A percentile compares a stretch with the other conserved stretches of the same genome.
Evolutionary conservation across 1,284 basidiomycete genomes (phyloP).

Genomic region (Termitomyces sp.): DNA sequence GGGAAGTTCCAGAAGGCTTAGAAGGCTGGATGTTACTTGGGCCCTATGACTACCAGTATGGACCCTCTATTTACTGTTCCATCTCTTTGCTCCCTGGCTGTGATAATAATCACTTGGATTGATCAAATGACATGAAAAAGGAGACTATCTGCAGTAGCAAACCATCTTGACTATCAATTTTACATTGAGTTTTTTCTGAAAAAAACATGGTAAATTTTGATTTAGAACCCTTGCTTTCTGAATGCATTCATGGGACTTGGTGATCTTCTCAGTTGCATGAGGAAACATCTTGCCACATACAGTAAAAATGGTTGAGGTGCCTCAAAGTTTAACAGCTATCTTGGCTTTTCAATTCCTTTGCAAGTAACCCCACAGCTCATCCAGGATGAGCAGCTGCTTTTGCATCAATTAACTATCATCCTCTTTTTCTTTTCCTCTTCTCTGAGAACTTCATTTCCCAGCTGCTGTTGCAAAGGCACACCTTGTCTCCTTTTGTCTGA

Average conservation of each 20-base stretch:
- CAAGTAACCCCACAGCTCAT: constrained; percentile 13
- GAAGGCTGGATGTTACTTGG: not conserved
- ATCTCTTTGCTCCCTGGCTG: constrained; percentile 17
- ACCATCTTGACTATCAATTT: constrained; percentile 14
- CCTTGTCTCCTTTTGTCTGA: constrained; percentile 4
- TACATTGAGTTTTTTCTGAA: constrained; percentile 14
- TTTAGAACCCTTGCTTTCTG: constrained; percentile 10
- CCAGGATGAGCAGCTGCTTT: constrained; percentile 17
- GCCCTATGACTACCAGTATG: constrained; percentile 6
- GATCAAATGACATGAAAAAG: constrained; percentile 15
- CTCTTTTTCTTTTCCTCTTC: constrained; percentile 15
- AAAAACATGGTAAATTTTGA: constrained; percentile 9
- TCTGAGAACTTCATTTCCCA: constrained; percentile 4
- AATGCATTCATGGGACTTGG: constrained; percentile 17
- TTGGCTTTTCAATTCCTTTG: constrained; percentile 8
- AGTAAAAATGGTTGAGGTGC: constrained; percentile 6
- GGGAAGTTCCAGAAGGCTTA: not conserved
- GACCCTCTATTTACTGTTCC: constrained; percentile 13
- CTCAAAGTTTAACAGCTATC: constrained; percentile 3
- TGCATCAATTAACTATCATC: constrained; percentile 18
- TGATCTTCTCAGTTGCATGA: constrained; percentile 14
- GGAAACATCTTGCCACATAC: constrained; percentile 14
- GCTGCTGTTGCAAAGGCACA: not conserved
- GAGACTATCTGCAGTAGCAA: constrained; percentile 11
- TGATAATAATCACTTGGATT: constrained; percentile 14